Evolutionary conservation across 73 alveolate genomes (phyloP).

Genomic region (Paraurostyla sp.): DNA sequence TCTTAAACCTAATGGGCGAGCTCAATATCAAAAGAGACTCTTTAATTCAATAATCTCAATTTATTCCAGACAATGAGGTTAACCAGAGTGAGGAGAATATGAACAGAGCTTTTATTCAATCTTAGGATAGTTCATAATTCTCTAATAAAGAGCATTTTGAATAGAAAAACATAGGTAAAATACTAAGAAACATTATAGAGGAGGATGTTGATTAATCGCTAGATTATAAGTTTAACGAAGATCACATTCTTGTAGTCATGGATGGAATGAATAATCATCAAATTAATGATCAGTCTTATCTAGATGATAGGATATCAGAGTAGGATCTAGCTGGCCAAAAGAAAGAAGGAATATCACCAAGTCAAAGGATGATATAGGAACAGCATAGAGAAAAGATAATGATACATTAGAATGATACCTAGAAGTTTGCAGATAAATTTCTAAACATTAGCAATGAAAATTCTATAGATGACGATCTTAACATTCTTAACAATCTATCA

Average conservation of each 20-base stretch:
- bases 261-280: neutral
- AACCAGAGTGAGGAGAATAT: too few relatives aligned
- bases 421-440: neutral
- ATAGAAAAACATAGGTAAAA: neutral
- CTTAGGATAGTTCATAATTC: neutral
- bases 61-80: neutral
- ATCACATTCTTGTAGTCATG: neutral
- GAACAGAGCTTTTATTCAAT: neutral
- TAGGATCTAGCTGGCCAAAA: neutral
- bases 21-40: neutral
- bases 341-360: neutral
- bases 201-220: neutral
- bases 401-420: neutral
- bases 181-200: neutral
- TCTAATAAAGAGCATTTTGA: neutral
- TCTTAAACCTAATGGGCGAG: neutral
- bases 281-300: neutral
- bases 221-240: neutral
- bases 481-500: neutral
- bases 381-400: neutral
- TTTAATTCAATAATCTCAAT: neutral
- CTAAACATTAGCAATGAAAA: neutral
- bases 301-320: neutral
- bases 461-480: constrained; percentile 14
- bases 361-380: neutral